Conservation (phyloP, 75 land plant species). For the Cryptomeria japonica region DNA sequence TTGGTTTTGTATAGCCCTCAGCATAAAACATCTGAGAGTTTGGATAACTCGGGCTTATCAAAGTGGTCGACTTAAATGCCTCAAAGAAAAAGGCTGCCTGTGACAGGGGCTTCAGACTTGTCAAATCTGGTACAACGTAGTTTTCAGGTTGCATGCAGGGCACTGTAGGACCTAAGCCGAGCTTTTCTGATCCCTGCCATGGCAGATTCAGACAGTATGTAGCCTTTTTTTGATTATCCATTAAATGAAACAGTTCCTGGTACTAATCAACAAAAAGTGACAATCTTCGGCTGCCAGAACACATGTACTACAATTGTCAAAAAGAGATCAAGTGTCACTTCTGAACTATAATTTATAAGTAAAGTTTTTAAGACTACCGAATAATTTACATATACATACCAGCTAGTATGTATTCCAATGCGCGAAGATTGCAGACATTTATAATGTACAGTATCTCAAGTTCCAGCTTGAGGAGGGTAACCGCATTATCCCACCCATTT, state of each 20-base stretch:
- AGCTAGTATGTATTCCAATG: not conserved
- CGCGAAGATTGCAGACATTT: constrained; percentile 2
- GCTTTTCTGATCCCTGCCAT: not conserved
- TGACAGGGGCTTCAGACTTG: not conserved
- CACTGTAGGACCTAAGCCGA: not conserved
- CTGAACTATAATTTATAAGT: not conserved
- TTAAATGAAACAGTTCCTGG: not conserved
- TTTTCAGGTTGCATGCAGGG: not conserved
- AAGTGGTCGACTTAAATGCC: not conserved
- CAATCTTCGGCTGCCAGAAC: not conserved
- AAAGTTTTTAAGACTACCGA: not conserved
- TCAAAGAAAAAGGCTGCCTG: not conserved
- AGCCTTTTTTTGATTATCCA: constrained; percentile 2
- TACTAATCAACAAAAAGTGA: not conserved
- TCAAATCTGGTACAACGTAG: not conserved
- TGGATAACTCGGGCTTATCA: not conserved
- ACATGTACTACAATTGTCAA: not conserved
- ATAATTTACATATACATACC: not conserved
- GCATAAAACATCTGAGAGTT: not conserved
- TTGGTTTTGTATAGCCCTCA: not conserved
- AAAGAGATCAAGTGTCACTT: not conserved
- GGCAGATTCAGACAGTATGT: not conserved
- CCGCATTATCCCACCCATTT: not conserved
- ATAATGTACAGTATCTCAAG: constrained; percentile 10
- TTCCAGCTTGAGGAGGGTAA: not conserved